Conservation (phyloP, 257 asterid genomes). For the Verbena officinalis region DNA sequence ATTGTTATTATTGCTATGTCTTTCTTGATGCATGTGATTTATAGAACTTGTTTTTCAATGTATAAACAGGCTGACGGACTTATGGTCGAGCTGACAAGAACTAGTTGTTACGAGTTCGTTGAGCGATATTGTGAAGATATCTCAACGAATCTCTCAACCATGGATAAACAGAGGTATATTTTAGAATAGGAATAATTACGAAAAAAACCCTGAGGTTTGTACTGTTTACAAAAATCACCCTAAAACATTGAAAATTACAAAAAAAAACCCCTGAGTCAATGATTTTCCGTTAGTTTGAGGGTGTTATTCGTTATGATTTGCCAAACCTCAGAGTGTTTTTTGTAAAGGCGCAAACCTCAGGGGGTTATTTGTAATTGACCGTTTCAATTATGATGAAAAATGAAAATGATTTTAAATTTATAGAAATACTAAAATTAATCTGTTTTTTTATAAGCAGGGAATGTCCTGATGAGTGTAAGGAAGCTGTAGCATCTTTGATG, state of each 20-base stretch:
- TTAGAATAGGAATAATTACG: background rate
- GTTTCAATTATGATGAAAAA: background rate
- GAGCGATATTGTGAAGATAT: slow-evolving; percentile 57
- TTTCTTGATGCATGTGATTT: slow-evolving; percentile 13
- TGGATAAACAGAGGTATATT: slow-evolving; percentile 68
- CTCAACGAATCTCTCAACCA: slow-evolving; percentile 46
- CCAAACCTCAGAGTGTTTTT: too few species aligned
- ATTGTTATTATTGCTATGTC: background rate
- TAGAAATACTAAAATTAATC: background rate
- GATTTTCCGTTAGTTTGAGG: too few species aligned
- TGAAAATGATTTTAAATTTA: background rate
- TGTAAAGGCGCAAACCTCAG: too few species aligned
- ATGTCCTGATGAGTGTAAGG: slow-evolving; percentile 89
- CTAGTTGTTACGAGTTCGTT: slow-evolving; percentile 64
- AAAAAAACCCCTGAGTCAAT: too few species aligned
- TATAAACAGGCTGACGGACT: slow-evolving; percentile 79
- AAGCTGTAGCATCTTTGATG: slow-evolving; percentile 75
- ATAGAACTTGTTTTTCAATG: background rate
- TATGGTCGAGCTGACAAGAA: slow-evolving; percentile 54
- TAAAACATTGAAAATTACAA: too few species aligned
- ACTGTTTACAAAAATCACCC: too few species aligned
- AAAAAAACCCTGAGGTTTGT: too few species aligned
- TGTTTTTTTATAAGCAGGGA: slow-evolving; percentile 47
- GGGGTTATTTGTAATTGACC: too few species aligned
- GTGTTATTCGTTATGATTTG: too few species aligned